phyloP scores from a whole-genome alignment of 2,329 filamentous ascomycete species.

The Herpomyces periplanetae region DNA sequence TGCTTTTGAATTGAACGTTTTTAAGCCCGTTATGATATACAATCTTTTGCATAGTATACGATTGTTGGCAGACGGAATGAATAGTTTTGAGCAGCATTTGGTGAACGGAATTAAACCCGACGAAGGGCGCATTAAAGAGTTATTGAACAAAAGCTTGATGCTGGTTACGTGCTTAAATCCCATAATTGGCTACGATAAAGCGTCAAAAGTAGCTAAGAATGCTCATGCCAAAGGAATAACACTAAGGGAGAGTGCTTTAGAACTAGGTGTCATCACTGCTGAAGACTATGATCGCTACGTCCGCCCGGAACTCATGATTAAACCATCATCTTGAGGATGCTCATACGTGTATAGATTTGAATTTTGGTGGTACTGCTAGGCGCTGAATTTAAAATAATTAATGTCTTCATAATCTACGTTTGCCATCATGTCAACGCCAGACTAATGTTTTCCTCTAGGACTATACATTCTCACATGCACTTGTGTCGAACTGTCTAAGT shows the following conservation, averaged over 20 bases:
- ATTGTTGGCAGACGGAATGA: conserved; percentile 65
- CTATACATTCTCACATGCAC: too few relatives aligned
- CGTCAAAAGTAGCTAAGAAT: conserved; percentile 85
- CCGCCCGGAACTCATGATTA: conserved; percentile 74
- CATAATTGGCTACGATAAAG: conserved; percentile 90
- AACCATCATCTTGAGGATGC: too few relatives aligned
- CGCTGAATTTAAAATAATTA: too few relatives aligned
- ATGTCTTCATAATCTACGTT: too few relatives aligned
- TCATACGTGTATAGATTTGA: too few relatives aligned
- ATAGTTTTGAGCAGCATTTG: conserved; percentile 72
- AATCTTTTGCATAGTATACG: conserved; percentile 75
- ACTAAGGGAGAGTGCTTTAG: conserved; percentile 67
- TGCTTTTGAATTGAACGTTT: conserved; percentile 95
- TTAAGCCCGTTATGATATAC: conserved; percentile 82
- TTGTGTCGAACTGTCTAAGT: too few relatives aligned
- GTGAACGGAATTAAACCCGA: conserved; percentile 62
- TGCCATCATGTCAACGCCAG: too few relatives aligned
- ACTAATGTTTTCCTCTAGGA: too few relatives aligned
- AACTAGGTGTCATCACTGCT: conserved; percentile 52
- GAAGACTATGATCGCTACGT: conserved; percentile 72
- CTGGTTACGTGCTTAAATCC: conserved; percentile 90
- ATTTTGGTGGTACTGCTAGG: too few relatives aligned
- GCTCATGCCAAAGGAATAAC: conserved; percentile 92
- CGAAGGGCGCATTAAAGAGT: conserved; percentile 52
- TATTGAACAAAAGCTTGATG: conserved; percentile 95